Base-by-base conservation (phyloP, 371 early-diverging fungal species). In the Rhizomucor miehei region DNA sequence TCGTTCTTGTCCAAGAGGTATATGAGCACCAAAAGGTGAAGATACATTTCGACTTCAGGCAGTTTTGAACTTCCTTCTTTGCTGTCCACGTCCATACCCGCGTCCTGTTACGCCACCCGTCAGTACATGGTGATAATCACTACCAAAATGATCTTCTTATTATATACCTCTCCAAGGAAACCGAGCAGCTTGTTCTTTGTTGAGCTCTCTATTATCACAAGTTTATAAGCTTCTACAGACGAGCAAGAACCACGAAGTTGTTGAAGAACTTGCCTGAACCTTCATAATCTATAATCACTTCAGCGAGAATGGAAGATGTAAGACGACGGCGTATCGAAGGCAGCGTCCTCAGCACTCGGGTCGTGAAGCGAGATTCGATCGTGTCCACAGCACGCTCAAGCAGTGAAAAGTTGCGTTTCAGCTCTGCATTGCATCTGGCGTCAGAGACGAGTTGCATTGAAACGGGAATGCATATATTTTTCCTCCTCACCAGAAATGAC, bases 41-140 rank as follows among this genome's bases (percentile, higher is more conserved):
- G 74, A 62, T 90, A 97, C 25, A 92, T 73, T 57, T 90, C 91
- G 36, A 90, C 81, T 75, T 96, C 98, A 9, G 98, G 94, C n/a
- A 88, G 72, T 21, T 83, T 81, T 29, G 29, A 39, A 49, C 62
- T 29, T 64, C 71, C 60, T 57, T 73, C 51, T 40, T 73, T 67
- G 17, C 44, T 51, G 49, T 60, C 57, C 51, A 55, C 66, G 43
- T 71, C 70, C 68, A 65, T 78, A 51, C 52, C 20, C 37, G 47
- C 60, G 25, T 25, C 43, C 36, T 48, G 54, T 48, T 49, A 20
- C 25, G 19, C 53, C n/a, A 16, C 40, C 52, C 16, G 14, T 45
- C 37, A 41, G 19, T 14, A 16, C 41, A 11, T 41, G 41, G 19
- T 19, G 41, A 16, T 19, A 41, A 41, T 11, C 9, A 38, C 9